phyloP scores from a whole-genome alignment of 352 stramenopile genomes.

The Phytopythium delawarense region DNA sequence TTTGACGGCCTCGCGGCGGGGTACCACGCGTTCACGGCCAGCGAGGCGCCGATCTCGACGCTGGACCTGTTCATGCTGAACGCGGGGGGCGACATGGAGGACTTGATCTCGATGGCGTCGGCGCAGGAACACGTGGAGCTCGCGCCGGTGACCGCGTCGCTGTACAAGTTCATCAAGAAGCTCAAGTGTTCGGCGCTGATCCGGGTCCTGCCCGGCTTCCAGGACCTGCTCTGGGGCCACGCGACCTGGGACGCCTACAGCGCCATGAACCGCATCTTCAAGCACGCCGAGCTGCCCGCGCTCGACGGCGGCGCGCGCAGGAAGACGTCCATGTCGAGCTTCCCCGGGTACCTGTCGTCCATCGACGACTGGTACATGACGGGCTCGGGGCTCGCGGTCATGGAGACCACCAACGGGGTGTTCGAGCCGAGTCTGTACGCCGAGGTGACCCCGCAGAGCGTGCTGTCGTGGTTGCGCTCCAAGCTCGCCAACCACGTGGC shows the following conservation, averaged over 20 bases:
- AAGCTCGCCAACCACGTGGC: constrained; percentile 51
- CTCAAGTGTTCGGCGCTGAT: constrained; percentile 76
- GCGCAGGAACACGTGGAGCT: constrained; percentile 8
- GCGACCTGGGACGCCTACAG: constrained; percentile 67
- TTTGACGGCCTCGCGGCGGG: constrained; percentile 49
- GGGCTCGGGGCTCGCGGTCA: constrained; percentile 35
- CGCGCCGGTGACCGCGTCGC: constrained; percentile 18
- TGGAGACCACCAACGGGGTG: constrained; percentile 73
- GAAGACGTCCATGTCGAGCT: constrained; percentile 71
- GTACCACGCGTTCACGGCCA: constrained; percentile 26
- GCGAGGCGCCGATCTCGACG: constrained; percentile 15
- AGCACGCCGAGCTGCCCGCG: constrained; percentile 72
- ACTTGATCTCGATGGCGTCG: constrained; percentile 39
- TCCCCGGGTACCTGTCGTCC: constrained; percentile 67
- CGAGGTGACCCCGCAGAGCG: constrained; percentile 34
- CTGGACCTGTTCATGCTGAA: constrained; percentile 56
- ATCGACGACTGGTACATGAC: constrained; percentile 84
- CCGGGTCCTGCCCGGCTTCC: constrained; percentile 48
- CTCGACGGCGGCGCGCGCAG: constrained; percentile 12
- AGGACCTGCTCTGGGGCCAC: constrained; percentile 65
- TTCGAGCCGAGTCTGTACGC: constrained; percentile 54
- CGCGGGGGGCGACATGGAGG: constrained; percentile 45
- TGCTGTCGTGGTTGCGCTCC: constrained; percentile 63
- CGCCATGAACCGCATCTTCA: constrained; percentile 77
- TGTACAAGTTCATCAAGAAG: constrained; percentile 46